These are phyloP conservation scores for Aspergillus sp. DNA, from an alignment of 2,329 filamentous ascomycete genomes.

Conservation along the genomic window DNA sequence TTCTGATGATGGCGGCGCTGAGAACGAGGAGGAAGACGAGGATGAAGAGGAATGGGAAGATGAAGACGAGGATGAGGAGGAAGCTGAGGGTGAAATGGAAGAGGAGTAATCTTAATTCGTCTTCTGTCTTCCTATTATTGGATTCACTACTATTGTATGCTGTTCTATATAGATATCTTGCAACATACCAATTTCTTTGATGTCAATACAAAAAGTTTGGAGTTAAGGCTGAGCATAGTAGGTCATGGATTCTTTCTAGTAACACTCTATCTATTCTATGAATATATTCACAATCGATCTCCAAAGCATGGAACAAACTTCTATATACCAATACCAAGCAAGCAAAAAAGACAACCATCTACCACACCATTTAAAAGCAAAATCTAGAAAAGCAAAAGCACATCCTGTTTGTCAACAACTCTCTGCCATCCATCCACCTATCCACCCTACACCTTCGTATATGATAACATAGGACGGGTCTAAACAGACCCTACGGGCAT, in stretches of 20 bases:
- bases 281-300: too few species aligned
- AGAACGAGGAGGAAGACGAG: slow-evolving; percentile 5
- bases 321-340: neutral
- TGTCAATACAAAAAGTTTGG: slow-evolving; percentile 8
- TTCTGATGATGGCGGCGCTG: slow-evolving; percentile 8
- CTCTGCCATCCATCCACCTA: neutral
- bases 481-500: slow-evolving; percentile 21
- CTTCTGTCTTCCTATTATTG: neutral
- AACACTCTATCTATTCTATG: too few species aligned
- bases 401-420: neutral
- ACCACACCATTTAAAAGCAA: neutral
- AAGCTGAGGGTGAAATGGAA: slow-evolving; percentile 15
- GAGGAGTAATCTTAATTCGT: slow-evolving; percentile 10
- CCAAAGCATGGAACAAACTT: neutral
- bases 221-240: neutral
- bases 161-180: too few species aligned
- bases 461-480: too few species aligned
- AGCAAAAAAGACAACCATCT: neutral
- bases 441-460: neutral
- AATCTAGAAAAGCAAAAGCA: neutral
- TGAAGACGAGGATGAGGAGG: slow-evolving; percentile 13
- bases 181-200: neutral
- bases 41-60: slow-evolving; percentile 13
- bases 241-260: too few species aligned
- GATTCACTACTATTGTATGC: slow-evolving; percentile 3